A percentile compares a stretch with the other conserved stretches of the same genome.
Evolutionary conservation across 192 early-diverging fungal genomes (phyloP).

Genomic region (Glomus cerebriforme): DNA sequence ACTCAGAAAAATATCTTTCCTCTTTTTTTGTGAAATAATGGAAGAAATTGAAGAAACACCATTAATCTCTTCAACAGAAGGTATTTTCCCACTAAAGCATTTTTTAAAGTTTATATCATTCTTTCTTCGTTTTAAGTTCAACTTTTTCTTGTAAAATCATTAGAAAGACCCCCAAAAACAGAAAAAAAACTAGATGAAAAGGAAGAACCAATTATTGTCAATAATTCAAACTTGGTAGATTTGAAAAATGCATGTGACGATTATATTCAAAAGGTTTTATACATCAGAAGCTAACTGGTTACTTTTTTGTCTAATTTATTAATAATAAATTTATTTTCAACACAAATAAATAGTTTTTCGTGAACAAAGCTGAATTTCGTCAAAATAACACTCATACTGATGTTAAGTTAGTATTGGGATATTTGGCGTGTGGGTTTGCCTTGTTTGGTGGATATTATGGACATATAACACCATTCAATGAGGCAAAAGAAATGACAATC

Average conservation of each 20-base stretch:
- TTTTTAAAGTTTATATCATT: not conserved
- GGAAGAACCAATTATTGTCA: conserved; percentile 38
- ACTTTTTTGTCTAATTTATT: not conserved
- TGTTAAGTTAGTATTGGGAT: conserved; percentile 80
- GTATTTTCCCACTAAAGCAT: not conserved
- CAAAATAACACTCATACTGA: conserved; percentile 83
- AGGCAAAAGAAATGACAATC: conserved; percentile 60
- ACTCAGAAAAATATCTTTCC: not conserved
- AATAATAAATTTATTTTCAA: not conserved
- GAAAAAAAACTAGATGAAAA: not conserved
- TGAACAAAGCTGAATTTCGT: conserved; percentile 51
- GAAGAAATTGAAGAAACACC: not conserved
- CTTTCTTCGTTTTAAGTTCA: not conserved
- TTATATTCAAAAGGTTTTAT: conserved; percentile 55
- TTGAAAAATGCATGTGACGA: conserved; percentile 70
- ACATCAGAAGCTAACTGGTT: not conserved
- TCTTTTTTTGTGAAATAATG: not conserved
- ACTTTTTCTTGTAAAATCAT: not conserved
- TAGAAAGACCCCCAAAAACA: not conserved
- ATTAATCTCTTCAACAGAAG: not conserved
- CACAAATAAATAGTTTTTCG: conserved; percentile 43
- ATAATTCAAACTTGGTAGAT: conserved; percentile 48
- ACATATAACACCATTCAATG: conserved; percentile 66
- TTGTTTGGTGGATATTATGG: conserved; percentile 69
- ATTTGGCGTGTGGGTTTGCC: conserved; percentile 72